Evolutionary conservation across 441 rosid genomes (phyloP).

Genomic region (Gossypium aridum): DNA sequence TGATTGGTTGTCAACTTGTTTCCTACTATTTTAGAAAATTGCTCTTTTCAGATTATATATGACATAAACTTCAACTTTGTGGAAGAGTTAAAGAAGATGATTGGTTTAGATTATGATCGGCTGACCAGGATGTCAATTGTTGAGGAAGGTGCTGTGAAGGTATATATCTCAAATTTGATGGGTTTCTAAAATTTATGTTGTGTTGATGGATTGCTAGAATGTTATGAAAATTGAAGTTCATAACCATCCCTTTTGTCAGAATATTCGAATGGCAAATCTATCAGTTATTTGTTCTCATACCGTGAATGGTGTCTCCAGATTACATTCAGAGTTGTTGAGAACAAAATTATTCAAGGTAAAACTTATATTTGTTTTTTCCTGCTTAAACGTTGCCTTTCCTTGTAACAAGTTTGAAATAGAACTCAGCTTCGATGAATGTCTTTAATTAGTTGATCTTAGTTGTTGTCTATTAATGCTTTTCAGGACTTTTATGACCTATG

Average conservation of each 20-base stretch:
- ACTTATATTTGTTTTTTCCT: not conserved
- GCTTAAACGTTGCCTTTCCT: not conserved
- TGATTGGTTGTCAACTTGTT: not conserved
- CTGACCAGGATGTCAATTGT: constrained; percentile 47
- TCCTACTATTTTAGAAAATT: constrained; percentile 1
- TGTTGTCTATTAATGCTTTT: constrained; percentile 10
- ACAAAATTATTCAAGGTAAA: constrained; percentile 44
- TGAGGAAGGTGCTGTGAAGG: constrained; percentile 57
- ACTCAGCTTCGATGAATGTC: not conserved
- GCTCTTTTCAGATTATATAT: constrained; percentile 39
- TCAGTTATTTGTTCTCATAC: constrained; percentile 43
- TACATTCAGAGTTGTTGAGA: constrained; percentile 38
- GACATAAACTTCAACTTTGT: constrained; percentile 39
- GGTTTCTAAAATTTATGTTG: not conserved
- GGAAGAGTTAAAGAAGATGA: constrained; percentile 43
- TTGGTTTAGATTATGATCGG: constrained; percentile 43
- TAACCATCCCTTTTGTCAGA: constrained; percentile 21
- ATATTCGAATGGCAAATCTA: constrained; percentile 53
- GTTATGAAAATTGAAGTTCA: not conserved
- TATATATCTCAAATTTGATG: constrained; percentile 11
- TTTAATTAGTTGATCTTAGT: not conserved
- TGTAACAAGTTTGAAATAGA: not conserved
- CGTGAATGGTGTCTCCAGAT: constrained; percentile 49
- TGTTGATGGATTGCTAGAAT: not conserved
- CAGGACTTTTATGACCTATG: constrained; percentile 63